These are phyloP conservation scores for Crucihimalaya himalaica DNA, from an alignment of 345 rosid genomes.

Conservation along the genomic window DNA sequence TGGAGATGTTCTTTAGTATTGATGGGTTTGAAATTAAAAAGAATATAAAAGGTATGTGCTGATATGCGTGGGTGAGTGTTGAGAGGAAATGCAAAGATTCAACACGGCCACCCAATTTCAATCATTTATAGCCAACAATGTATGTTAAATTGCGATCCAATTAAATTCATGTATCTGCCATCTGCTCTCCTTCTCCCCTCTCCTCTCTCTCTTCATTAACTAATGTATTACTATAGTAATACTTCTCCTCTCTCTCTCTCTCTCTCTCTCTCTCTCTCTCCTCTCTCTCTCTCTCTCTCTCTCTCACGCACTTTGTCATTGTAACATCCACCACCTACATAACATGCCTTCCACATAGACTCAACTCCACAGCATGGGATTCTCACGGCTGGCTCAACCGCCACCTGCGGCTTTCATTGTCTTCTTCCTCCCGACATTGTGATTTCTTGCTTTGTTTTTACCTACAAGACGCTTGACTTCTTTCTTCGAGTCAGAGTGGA, in stretches of 20 bases:
- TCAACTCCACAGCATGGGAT: conserved; percentile 37
- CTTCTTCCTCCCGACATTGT: conserved; percentile 43
- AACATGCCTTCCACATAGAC: conserved; percentile 32
- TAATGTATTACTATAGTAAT: neutral
- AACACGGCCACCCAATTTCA: conserved; percentile 44
- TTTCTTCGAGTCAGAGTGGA: conserved; percentile 47
- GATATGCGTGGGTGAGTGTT: conserved; percentile 21
- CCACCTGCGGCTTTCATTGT: conserved; percentile 39
- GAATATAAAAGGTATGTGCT: conserved; percentile 8
- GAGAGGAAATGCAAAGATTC: conserved; percentile 14
- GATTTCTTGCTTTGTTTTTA: conserved; percentile 44
- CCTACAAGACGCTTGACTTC: conserved; percentile 42
- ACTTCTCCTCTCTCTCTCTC: too few species aligned
- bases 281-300: too few species aligned
- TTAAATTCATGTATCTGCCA: conserved; percentile 43
- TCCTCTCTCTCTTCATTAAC: conserved; percentile 34
- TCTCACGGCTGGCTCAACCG: conserved; percentile 45
- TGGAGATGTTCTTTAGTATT: too few species aligned
- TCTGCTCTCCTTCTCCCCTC: conserved; percentile 27
- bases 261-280: too few species aligned
- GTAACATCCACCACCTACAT: conserved; percentile 6
- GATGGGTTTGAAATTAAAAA: conserved; percentile 5
- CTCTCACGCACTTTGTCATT: conserved; percentile 22
- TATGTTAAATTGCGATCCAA: conserved; percentile 44
- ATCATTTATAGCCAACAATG: conserved; percentile 38